Evolutionary conservation across 2,329 filamentous ascomycete genomes (phyloP), one percentile per base, ranked within the genome.

Genomic region (Calonectria honghensis): DNA sequence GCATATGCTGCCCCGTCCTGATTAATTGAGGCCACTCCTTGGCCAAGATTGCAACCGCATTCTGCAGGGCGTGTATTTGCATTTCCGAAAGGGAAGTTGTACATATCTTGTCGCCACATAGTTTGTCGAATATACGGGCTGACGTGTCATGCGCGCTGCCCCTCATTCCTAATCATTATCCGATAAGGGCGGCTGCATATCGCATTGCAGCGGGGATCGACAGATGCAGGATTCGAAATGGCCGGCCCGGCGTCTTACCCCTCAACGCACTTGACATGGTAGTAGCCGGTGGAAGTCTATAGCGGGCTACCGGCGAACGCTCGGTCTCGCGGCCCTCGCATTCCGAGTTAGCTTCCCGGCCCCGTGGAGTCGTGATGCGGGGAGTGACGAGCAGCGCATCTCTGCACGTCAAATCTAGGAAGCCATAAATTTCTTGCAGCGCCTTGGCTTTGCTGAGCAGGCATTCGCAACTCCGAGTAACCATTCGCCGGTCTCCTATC

Each of bases 231-330:
- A 31, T 32, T 37, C 24, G 35, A 41, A 45, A 64, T 70, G 31
- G 32, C 68, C 68, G 68, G 57, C 41, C 68, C 68, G 68, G 68
- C 68, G 37, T 32, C 59, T 45, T 45, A 70, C 68, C 68, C 68
- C 68, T 70, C 68, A 64, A 3, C 31, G 27, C 18, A 29, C n/a
- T 6, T 52, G 68, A 51, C 63, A 37, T 32, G 24, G 24, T 45
- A 65, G 16, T 16, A 31, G 13, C 59, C 59, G 32, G 57, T 64
- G n/a, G 57, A 50, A 48, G 45, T 37, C 39, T 63, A n/a, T 64
- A 10, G 54, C 11, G n/a, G 24, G 13, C 50, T 51, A 31, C 52
- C 29, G 35, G 27, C 11, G 14, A 64, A 70, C 11, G 45, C 4
- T 70, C 45, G 45, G 27, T 31, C 45, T 41, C 35, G 27, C 20